A percentile compares a stretch with the other conserved stretches of the same genome.
Conservation (phyloP, 768 basidiomycete species). For the Candolleomyces eurysporus region DNA sequence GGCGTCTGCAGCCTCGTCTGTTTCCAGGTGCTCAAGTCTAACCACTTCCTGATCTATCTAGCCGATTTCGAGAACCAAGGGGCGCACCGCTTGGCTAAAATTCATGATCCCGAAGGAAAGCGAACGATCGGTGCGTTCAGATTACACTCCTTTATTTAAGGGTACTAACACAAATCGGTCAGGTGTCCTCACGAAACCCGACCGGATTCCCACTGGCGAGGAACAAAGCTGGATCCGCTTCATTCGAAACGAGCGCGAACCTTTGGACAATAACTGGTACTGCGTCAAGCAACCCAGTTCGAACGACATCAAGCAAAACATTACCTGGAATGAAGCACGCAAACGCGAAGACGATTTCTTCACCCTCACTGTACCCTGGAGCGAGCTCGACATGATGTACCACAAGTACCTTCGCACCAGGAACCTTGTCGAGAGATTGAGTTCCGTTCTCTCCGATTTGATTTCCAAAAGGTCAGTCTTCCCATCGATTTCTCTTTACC, state of each 20-base stretch:
- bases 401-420: conserved; percentile 54
- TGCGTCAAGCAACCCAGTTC: conserved; percentile 57
- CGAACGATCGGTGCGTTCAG: conserved; percentile 62
- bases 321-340: conserved; percentile 67
- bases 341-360: conserved; percentile 58
- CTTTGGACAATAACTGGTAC: conserved; percentile 57
- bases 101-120: conserved; percentile 57
- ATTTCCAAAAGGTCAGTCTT: conserved; percentile 54
- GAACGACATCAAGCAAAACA: conserved; percentile 45
- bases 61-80: conserved; percentile 83
- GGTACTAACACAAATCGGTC: background rate
- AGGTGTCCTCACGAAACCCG: conserved; percentile 80
- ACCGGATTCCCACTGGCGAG: conserved; percentile 57
- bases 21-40: background rate
- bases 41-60: conserved; percentile 21
- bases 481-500: conserved; percentile 35
- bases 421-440: conserved; percentile 57
- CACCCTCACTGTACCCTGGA: conserved; percentile 49
- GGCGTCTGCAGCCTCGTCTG: background rate
- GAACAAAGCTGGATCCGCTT: conserved; percentile 55
- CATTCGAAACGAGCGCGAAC: conserved; percentile 52
- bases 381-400: conserved; percentile 45
- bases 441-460: conserved; percentile 58
- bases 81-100: conserved; percentile 62
- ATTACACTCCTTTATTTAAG: background rate